Percentiles rank a stretch among this genome's conserved stretches.
Evolutionary conservation across 108 stramenopile genomes (phyloP).

Genomic region (Cyclotella kingstonii): DNA sequence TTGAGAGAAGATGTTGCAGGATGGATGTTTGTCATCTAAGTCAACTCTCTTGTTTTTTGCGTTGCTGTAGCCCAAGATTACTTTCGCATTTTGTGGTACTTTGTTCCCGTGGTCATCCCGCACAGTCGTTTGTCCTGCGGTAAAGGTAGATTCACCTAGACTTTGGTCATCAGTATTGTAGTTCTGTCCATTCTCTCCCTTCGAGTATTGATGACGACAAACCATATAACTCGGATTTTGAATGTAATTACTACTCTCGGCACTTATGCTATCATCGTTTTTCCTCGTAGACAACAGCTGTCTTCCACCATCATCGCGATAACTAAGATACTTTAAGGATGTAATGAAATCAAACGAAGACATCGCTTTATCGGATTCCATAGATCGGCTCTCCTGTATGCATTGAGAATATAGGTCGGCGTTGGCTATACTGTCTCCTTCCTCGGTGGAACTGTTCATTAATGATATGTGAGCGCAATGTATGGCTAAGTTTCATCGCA

Average conservation of each 20-base stretch:
- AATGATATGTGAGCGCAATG: not conserved
- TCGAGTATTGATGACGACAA: conserved; percentile 6
- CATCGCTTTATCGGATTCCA: too few species aligned
- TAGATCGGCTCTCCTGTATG: conserved; percentile 19
- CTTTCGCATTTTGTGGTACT: conserved; percentile 39
- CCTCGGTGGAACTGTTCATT: conserved; percentile 32
- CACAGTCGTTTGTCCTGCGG: conserved; percentile 24
- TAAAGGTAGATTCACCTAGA: conserved; percentile 43
- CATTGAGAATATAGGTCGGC: conserved; percentile 14
- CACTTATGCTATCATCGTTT: conserved; percentile 16
- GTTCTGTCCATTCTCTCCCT: conserved; percentile 8
- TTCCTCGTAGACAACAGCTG: too few species aligned
- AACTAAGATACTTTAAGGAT: too few species aligned
- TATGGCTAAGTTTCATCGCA: too few species aligned
- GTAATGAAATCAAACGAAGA: too few species aligned
- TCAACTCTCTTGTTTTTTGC: conserved; percentile 6
- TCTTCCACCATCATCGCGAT: conserved; percentile 6
- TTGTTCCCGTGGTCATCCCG: conserved; percentile 38
- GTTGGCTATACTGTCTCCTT: conserved; percentile 41
- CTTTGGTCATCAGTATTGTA: too few species aligned
- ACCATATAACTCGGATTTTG: conserved; percentile 25
- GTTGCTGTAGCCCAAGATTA: conserved; percentile 15
- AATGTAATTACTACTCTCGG: conserved; percentile 10
- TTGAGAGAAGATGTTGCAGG: not conserved
- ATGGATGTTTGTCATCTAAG: conserved; percentile 6